Base-by-base conservation (phyloP, 495 filamentous ascomycete species). In the Aspergillus baeticus region DNA sequence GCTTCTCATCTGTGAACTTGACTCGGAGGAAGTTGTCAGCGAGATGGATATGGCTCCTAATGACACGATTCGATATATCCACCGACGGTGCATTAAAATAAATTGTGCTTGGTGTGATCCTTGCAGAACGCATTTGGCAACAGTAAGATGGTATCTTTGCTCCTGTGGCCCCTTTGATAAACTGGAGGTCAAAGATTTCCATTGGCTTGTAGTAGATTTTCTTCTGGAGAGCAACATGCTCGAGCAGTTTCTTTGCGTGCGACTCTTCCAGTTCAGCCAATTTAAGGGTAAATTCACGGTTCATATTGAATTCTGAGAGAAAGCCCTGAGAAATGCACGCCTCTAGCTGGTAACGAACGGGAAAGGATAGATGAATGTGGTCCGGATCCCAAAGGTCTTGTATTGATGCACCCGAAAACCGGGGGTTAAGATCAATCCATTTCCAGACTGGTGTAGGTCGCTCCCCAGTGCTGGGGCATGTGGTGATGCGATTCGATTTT, bases 21-120 rank as follows among this genome's bases (percentile, higher is more conserved):
- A 98, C 86, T 3, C 94, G 85, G n/a, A 98, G 76, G 55, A 98
- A 98, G 8, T 86, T 83, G 63, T 96, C 91, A n/a, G 77, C 69
- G 47, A 87, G 69, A 36, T 84, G 69, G 6, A 75, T 69, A 66
- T 85, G 95, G 10, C 86, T 77, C 34, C 94, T 81, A 23, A 96
- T 81, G 4, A 98, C 85, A 6, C 93, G 83, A 63, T 98, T 98
- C 0, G 93, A 91, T 0, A 85, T 89, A 62, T 98, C 94, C 0
- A 95, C 81, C 0, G 79, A 81, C 0, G 95, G 92, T 0, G 84
- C 87, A 54, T 77, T 85, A 60, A 87, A 91, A 63, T 87, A 85
- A 5, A 98, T 78, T 5, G 85, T 91, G 0, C 87, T 91, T 5
- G 94, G 92, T 0, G 94, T 97, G 18, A 98, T 67, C 3, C 81